Evolutionary conservation across 768 basidiomycete genomes (phyloP).

Genomic region (Rhodotorula babjevae): DNA sequence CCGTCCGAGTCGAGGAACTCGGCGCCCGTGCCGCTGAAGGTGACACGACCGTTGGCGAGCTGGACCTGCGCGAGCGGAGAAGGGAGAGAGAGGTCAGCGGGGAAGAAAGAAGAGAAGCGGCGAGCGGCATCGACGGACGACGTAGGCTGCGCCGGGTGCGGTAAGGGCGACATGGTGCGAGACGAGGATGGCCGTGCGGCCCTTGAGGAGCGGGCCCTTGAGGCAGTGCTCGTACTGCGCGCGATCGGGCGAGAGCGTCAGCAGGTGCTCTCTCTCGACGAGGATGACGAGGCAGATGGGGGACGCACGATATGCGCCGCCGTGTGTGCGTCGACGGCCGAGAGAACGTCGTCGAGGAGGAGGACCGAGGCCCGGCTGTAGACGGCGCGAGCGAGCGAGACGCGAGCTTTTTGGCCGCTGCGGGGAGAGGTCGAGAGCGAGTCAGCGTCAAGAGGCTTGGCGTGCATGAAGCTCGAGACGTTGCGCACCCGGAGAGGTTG

Average conservation of each 20-base stretch:
- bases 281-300: background rate
- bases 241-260: slow-evolving; percentile 63
- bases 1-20: slow-evolving; percentile 31
- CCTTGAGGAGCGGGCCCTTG: slow-evolving; percentile 67
- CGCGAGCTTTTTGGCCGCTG: slow-evolving; percentile 68
- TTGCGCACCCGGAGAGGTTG: slow-evolving; percentile 56
- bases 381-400: slow-evolving; percentile 79
- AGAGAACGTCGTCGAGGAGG: slow-evolving; percentile 61
- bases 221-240: slow-evolving; percentile 56
- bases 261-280: background rate
- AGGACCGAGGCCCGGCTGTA: slow-evolving; percentile 74
- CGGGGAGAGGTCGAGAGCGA: background rate
- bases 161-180: slow-evolving; percentile 95
- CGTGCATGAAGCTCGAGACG: no score
- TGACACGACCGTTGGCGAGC: slow-evolving; percentile 38
- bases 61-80: slow-evolving; percentile 53
- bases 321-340: slow-evolving; percentile 83
- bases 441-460: background rate
- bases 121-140: slow-evolving; percentile 53
- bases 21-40: slow-evolving; percentile 20
- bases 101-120: slow-evolving; percentile 46
- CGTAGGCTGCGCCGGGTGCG: slow-evolving; percentile 58
- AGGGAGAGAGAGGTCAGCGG: slow-evolving; percentile 53
- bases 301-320: slow-evolving; percentile 67
- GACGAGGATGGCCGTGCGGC: slow-evolving; percentile 76